Conservation (phyloP, 2,329 filamentous ascomycete genomes). For the Alternaria longipes region DNA sequence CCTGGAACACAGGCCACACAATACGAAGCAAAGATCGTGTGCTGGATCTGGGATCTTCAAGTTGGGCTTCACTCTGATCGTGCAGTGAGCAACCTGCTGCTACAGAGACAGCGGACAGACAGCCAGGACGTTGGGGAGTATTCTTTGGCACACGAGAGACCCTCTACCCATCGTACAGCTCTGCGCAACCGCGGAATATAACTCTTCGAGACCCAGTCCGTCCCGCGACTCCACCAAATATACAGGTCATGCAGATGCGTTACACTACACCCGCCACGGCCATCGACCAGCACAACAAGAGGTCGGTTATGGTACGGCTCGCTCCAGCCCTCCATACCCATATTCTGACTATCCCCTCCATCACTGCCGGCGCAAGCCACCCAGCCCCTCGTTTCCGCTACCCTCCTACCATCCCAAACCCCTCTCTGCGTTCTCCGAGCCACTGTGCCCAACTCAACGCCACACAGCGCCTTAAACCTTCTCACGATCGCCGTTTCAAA, state of each 20-base stretch:
- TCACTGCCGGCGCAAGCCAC: background rate
- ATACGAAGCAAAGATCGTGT: background rate
- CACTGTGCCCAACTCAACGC: background rate
- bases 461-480: conserved; percentile 1
- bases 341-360: background rate
- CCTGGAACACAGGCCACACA: background rate
- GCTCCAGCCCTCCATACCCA: background rate
- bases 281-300: background rate
- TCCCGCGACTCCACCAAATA: background rate
- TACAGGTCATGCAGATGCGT: background rate
- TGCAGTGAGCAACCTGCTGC: background rate
- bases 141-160: background rate
- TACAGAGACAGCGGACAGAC: background rate
- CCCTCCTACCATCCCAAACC: background rate
- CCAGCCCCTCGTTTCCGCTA: background rate
- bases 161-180: background rate
- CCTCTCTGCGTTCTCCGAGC: background rate
- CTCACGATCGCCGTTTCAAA: conserved; percentile 5
- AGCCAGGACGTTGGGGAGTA: background rate
- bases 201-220: background rate
- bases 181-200: background rate
- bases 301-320: background rate
- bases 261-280: background rate
- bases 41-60: background rate
- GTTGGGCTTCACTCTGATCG: background rate